These are phyloP conservation scores for Aspergillus bombycis DNA, from an alignment of 2,329 filamentous ascomycete species.

Conservation along the genomic window DNA sequence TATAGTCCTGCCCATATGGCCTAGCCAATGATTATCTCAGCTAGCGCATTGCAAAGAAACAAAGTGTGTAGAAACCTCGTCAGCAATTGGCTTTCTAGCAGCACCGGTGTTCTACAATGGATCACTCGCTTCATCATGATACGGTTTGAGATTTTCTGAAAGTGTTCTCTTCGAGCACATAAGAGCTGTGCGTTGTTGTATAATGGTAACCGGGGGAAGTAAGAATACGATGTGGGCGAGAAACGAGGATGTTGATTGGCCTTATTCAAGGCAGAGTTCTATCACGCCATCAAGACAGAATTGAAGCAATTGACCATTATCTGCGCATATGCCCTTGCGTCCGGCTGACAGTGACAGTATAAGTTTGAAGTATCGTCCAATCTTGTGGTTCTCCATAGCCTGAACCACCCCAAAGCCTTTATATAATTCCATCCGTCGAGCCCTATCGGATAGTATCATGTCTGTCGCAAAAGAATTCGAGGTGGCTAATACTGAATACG, in stretches of 20 bases:
- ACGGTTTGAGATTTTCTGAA: background rate
- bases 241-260: background rate
- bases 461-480: constrained; percentile 53
- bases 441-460: constrained; percentile 17
- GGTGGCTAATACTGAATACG: constrained; percentile 61
- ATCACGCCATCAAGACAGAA: background rate
- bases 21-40: background rate
- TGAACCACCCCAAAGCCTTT: background rate
- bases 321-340: background rate
- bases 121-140: background rate
- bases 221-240: background rate
- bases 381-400: background rate
- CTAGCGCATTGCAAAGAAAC: background rate
- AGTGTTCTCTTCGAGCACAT: background rate
- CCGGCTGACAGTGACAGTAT: background rate
- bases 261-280: background rate
- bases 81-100: background rate
- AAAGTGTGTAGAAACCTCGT: background rate
- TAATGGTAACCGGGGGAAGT: background rate
- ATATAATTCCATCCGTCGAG: no score
- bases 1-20: background rate
- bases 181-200: background rate
- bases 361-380: background rate
- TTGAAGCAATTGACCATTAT: background rate
- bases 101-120: background rate